These are phyloP conservation scores for Pseudogymnoascus sp. DNA, from an alignment of 2,329 filamentous ascomycete species.

Conservation along the genomic window DNA sequence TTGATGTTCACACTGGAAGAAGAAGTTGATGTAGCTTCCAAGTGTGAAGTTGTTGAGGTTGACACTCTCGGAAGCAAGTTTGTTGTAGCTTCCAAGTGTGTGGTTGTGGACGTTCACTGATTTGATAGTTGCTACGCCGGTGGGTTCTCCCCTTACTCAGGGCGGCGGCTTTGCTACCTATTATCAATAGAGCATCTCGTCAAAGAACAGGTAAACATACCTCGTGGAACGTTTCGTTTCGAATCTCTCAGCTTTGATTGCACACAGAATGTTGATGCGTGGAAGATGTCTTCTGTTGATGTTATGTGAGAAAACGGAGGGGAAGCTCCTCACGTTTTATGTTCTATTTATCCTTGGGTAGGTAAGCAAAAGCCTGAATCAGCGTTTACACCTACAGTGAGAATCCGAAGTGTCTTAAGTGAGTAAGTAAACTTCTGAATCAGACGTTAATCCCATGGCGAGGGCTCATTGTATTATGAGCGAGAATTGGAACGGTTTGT, in stretches of 20 bases:
- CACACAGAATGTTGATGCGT: background rate
- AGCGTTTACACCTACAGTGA: too few species aligned
- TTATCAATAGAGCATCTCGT: background rate
- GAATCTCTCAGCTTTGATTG: background rate
- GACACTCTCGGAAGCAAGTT: background rate
- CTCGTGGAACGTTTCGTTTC: background rate
- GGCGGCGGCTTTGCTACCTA: background rate
- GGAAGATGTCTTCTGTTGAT: background rate
- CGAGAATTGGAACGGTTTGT: background rate
- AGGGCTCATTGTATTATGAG: background rate
- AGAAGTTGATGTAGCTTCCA: background rate
- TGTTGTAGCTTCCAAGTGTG: background rate
- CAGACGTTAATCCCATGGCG: background rate
- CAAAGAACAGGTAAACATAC: background rate
- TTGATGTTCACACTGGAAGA: background rate
- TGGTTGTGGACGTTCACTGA: background rate
- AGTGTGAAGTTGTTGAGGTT: background rate
- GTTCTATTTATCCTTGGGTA: background rate
- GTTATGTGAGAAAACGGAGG: background rate
- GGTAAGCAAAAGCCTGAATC: background rate
- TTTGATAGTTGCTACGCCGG: background rate
- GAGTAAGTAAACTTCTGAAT: background rate
- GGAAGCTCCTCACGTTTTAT: background rate
- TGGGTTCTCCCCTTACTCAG: background rate
- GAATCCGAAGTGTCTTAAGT: background rate